phyloP scores from a whole-genome alignment of 2,329 filamentous ascomycete genomes.

The Apiospora marii region DNA sequence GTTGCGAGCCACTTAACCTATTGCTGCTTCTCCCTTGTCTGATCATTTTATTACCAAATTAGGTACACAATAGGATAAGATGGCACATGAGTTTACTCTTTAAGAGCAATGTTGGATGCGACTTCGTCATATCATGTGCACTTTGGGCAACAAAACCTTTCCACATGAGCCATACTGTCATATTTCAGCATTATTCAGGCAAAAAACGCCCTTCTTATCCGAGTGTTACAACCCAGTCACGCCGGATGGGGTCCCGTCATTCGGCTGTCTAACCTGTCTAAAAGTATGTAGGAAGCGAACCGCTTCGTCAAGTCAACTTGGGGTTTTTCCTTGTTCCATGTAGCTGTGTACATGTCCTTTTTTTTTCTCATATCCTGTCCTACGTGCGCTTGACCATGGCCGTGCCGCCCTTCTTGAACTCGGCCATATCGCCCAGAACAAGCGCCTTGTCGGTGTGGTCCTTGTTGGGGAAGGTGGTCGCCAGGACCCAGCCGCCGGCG shows the following conservation, averaged over 20 bases:
- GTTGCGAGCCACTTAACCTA: no score
- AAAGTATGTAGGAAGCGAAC: background rate
- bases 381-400: constrained; percentile 65
- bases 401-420: constrained; percentile 72
- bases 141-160: background rate
- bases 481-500: constrained; percentile 70
- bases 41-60: background rate
- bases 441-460: constrained; percentile 74
- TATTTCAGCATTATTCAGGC: background rate
- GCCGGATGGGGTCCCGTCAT: background rate
- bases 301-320: background rate
- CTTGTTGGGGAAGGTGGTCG: constrained; percentile 85
- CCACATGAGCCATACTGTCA: background rate
- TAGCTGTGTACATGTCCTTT: background rate
- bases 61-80: no score
- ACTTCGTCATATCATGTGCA: background rate
- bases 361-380: background rate
- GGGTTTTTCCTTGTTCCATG: background rate
- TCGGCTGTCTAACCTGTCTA: constrained; percentile 4
- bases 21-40: no score
- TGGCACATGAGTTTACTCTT: no score
- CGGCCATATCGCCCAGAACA: constrained; percentile 65
- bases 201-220: background rate
- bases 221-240: background rate
- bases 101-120: background rate